Conservation (phyloP, 441 rosid genomes). For the Euphorbia schlechtendalii region DNA sequence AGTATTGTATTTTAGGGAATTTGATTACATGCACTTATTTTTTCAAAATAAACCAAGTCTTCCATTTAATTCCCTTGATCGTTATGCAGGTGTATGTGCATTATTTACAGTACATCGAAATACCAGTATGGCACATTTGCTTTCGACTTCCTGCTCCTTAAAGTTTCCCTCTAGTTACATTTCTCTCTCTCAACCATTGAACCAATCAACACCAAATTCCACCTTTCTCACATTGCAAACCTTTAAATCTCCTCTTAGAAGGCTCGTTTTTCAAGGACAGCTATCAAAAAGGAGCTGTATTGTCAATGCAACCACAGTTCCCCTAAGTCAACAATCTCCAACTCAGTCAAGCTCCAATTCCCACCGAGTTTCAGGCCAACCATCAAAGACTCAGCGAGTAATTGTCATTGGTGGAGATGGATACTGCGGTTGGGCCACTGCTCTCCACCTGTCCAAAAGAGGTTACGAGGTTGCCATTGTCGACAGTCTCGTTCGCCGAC, state of each 20-base stretch:
- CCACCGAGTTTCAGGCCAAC: slow-evolving; percentile 23
- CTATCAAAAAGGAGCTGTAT: slow-evolving; percentile 25
- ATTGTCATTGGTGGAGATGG: slow-evolving; percentile 98
- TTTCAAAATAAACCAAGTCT: no score
- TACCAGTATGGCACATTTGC: slow-evolving; percentile 53
- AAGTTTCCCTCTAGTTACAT: slow-evolving; percentile 32
- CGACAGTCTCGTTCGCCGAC: slow-evolving; percentile 78
- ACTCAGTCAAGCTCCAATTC: slow-evolving; percentile 33
- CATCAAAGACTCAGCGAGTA: slow-evolving; percentile 55
- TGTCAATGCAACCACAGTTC: slow-evolving; percentile 40
- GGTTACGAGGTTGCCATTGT: slow-evolving; percentile 79
- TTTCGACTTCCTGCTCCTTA: slow-evolving; percentile 51
- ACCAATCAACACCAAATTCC: slow-evolving; percentile 21
- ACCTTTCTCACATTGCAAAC: slow-evolving; percentile 29
- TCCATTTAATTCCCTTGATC: neutral
- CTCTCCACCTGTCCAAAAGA: slow-evolving; percentile 78
- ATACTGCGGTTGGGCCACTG: slow-evolving; percentile 97
- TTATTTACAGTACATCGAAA: slow-evolving; percentile 16
- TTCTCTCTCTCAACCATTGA: slow-evolving; percentile 27
- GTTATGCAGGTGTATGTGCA: slow-evolving; percentile 41
- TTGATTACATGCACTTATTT: no score
- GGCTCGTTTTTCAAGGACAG: slow-evolving; percentile 30
- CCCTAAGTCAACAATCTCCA: slow-evolving; percentile 47
- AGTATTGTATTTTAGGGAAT: no score
- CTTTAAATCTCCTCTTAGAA: slow-evolving; percentile 28